Evolutionary conservation across 192 early-diverging fungal species (phyloP), one percentile per base, ranked within the genome.

Genomic region (Coemansia sp.): DNA sequence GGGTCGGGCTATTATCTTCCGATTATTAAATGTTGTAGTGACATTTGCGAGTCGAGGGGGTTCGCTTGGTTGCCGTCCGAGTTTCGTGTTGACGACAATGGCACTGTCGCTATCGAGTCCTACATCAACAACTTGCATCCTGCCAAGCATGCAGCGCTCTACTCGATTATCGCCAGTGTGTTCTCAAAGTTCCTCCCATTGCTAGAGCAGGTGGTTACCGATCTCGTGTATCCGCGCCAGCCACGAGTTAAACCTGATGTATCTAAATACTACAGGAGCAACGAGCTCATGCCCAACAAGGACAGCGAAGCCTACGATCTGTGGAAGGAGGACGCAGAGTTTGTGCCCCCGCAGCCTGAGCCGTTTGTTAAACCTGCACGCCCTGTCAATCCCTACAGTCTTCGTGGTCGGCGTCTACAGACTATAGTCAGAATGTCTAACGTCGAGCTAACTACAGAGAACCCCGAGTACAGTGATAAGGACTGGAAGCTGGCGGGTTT

Each of bases 111-210:
- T 5, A 67, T 87, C 60, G 29, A 61, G 20, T 88, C 87, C 0
- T 91, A 91, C 74, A 91, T 92, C 86, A 90, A 91, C 82, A 91
- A 91, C 59, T 60, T 90, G n/a, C 80, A 90, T 61, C 89, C 86
- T 1, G 12, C 59, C n/a, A 73, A 83, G 15, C 67, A 77, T 65
- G 64, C 64, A 16, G 75, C 70, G 18, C 59, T 88, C 73, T 89
- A 91, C 60, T 64, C 68, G 2, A 70, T 76, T 18, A 64, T 92
- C 11, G 74, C 67, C 5, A 60, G 33, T 38, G 66, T 86, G 41
- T 79, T 92, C 57, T 67, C 67, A 27, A 51, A 34, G 11, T 85
- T 90, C 38, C 31, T 91, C 0, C 89, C 89, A 5, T 69, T 91
- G 77, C 88, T 92, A 38, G 88, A 91, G 62, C 33, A 78, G 1